These are phyloP conservation scores for Cudoniella acicularis DNA, from an alignment of 495 filamentous ascomycete genomes.

Conservation along the genomic window DNA sequence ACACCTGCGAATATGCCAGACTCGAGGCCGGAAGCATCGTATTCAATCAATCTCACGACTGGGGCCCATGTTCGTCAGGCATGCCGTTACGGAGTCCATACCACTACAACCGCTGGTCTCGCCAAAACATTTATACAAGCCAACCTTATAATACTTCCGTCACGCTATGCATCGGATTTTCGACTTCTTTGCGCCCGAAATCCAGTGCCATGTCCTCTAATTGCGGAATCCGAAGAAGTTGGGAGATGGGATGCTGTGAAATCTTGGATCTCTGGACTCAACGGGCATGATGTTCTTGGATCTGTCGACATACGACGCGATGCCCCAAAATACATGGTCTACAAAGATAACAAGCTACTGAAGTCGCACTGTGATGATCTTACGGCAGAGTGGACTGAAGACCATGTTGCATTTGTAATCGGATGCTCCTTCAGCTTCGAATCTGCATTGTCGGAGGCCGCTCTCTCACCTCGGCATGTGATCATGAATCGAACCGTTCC, in stretches of 20 bases:
- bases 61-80: slow-evolving; percentile 39
- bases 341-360: slow-evolving; percentile 32
- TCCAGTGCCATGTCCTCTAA: slow-evolving; percentile 54
- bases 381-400: slow-evolving; percentile 39
- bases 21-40: neutral
- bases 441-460: slow-evolving; percentile 39
- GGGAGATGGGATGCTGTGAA: slow-evolving; percentile 22
- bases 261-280: slow-evolving; percentile 27
- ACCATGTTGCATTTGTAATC: slow-evolving; percentile 54
- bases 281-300: slow-evolving; percentile 24
- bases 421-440: slow-evolving; percentile 58
- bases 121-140: slow-evolving; percentile 52
- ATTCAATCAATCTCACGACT: slow-evolving; percentile 13
- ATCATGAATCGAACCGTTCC: slow-evolving; percentile 36
- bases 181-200: slow-evolving; percentile 49
- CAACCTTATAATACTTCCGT: slow-evolving; percentile 53
- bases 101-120: slow-evolving; percentile 45
- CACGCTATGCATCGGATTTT: slow-evolving; percentile 48
- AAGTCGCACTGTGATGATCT: slow-evolving; percentile 32
- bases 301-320: slow-evolving; percentile 50
- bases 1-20: neutral
- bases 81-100: slow-evolving; percentile 34
- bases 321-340: slow-evolving; percentile 51
- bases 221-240: slow-evolving; percentile 36
- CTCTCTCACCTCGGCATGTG: slow-evolving; percentile 42